These are phyloP conservation scores for Claviceps fusiformis DNA, from an alignment of 2,329 filamentous ascomycete species.

Conservation along the genomic window DNA sequence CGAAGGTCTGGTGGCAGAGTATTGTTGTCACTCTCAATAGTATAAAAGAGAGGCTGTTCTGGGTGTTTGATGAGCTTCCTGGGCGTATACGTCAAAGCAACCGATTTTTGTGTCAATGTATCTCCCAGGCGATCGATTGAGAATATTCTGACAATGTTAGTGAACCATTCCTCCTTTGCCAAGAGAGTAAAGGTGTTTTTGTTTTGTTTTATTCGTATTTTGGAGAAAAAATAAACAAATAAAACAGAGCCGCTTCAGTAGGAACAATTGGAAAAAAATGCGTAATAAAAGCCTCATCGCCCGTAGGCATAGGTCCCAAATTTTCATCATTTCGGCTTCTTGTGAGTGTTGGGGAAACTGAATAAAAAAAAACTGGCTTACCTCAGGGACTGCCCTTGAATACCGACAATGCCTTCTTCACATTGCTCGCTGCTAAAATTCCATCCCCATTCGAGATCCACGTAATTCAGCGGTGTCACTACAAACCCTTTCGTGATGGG, in stretches of 20 bases:
- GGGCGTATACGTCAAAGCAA: constrained; percentile 81
- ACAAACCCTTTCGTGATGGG: constrained; percentile 77
- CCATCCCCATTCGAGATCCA: constrained; percentile 83
- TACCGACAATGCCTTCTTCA: constrained; percentile 84
- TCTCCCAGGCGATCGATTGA: constrained; percentile 76
- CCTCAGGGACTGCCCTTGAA: constrained; percentile 79
- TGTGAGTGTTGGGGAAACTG: background rate
- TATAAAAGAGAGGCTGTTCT: constrained; percentile 80
- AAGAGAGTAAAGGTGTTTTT: background rate
- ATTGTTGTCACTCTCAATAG: constrained; percentile 87
- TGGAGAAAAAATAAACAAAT: background rate
- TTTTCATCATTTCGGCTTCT: constrained; percentile 52
- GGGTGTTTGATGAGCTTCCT: constrained; percentile 79
- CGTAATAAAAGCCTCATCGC: constrained; percentile 42
- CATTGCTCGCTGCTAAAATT: constrained; percentile 95
- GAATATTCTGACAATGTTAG: constrained; percentile 53
- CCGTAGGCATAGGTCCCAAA: constrained; percentile 40
- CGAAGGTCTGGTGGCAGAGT: constrained; percentile 70
- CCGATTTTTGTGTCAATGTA: constrained; percentile 74
- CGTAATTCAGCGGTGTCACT: constrained; percentile 82
- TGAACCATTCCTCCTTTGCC: background rate
- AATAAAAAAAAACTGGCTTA: constrained; percentile 28
- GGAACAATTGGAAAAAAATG: constrained; percentile 78
- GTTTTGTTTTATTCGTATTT: no score
- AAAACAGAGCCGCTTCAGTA: constrained; percentile 53